Conservation (phyloP, 1,284 basidiomycete species). For the Trametes hirsuta region DNA sequence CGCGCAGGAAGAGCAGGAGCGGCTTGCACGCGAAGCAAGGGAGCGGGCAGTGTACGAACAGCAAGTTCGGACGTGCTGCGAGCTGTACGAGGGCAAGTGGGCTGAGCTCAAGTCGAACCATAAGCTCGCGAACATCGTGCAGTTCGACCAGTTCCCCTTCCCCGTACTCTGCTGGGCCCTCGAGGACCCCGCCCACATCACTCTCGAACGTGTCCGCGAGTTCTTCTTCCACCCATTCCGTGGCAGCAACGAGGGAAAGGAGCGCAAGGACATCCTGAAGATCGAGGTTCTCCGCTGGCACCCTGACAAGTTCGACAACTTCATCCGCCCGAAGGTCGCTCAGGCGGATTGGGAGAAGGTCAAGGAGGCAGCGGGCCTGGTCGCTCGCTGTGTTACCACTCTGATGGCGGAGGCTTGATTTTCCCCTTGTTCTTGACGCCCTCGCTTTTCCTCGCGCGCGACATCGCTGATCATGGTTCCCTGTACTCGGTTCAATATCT, state of each 20-base stretch:
- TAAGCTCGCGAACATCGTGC: not conserved
- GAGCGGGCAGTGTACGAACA: not conserved
- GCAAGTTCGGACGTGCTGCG: not conserved
- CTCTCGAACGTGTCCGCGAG: conserved; percentile 33
- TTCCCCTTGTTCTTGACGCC: too few species aligned
- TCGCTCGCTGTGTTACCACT: conserved; percentile 3
- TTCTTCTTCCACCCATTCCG: conserved; percentile 45
- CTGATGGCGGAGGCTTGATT: not conserved
- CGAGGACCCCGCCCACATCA: conserved; percentile 33
- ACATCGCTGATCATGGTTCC: too few species aligned
- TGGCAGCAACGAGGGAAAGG: conserved; percentile 35
- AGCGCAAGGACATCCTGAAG: conserved; percentile 41
- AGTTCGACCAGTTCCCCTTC: conserved; percentile 47
- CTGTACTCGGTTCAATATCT: too few species aligned
- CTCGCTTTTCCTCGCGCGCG: too few species aligned
- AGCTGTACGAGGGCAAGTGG: conserved; percentile 27
- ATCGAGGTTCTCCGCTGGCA: conserved; percentile 55
- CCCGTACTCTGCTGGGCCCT: conserved; percentile 38
- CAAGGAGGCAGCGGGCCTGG: conserved; percentile 9
- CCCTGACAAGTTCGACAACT: conserved; percentile 51
- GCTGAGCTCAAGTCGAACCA: conserved; percentile 9
- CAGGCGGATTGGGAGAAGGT: conserved; percentile 10
- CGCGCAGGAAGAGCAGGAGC: not conserved
- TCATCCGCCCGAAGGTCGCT: conserved; percentile 9
- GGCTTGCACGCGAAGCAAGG: not conserved